phyloP scores from a whole-genome alignment of 208 protist species.

The Leishmania guyanensis region DNA sequence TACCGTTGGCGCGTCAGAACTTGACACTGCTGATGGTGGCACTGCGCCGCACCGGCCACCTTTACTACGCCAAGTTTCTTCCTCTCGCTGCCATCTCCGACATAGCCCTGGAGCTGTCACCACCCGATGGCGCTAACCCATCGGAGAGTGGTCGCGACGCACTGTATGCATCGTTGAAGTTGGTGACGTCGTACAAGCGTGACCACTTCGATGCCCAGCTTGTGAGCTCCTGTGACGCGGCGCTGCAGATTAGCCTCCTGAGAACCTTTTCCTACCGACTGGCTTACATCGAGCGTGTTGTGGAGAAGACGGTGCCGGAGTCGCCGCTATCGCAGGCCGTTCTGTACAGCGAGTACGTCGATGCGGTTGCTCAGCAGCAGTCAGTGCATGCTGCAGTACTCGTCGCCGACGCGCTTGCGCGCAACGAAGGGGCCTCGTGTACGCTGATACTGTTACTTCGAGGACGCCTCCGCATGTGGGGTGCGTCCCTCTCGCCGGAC shows the following conservation, averaged over 20 bases:
- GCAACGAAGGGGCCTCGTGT: constrained; percentile 20
- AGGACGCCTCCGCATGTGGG: constrained; percentile 19
- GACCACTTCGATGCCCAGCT: constrained; percentile 34
- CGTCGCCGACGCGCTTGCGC: constrained; percentile 29
- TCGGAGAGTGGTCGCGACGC: constrained; percentile 33
- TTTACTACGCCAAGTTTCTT: constrained; percentile 38
- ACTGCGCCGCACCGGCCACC: constrained; percentile 34
- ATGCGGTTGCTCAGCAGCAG: constrained; percentile 36
- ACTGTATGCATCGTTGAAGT: constrained; percentile 43
- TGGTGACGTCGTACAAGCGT: constrained; percentile 35
- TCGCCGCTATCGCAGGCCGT: constrained; percentile 35
- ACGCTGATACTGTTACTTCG: constrained; percentile 37
- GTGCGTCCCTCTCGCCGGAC: neutral
- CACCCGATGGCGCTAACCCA: constrained; percentile 26
- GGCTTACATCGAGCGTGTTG: constrained; percentile 52
- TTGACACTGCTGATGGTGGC: constrained; percentile 60
- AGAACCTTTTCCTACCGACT: constrained; percentile 46
- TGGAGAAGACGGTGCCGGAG: constrained; percentile 44
- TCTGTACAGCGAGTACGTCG: constrained; percentile 58
- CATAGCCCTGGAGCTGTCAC: constrained; percentile 41
- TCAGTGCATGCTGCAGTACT: constrained; percentile 25
- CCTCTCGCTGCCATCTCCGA: constrained; percentile 77
- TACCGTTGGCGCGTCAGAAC: constrained; percentile 72
- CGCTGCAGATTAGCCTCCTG: constrained; percentile 60
- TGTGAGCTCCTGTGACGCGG: constrained; percentile 39